A percentile compares a stretch with the other conserved stretches of the same genome.
phyloP scores from a whole-genome alignment of 371 early-diverging fungal species.

The Dichotomocladium elegans region DNA sequence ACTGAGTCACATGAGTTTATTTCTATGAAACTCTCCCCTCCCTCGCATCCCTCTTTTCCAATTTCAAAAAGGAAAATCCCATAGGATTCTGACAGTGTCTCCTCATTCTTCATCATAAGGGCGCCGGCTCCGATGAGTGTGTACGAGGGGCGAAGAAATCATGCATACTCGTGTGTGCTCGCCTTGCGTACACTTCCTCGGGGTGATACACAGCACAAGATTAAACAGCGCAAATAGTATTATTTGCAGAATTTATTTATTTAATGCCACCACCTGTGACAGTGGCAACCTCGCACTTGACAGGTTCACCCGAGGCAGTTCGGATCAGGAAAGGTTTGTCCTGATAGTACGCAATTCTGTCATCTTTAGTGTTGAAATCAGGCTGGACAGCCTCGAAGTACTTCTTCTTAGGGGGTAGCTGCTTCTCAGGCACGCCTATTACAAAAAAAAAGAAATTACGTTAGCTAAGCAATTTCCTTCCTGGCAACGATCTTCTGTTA shows the following conservation, averaged over 20 bases:
- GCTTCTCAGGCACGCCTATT: conserved; percentile 76
- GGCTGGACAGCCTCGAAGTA: conserved; percentile 96
- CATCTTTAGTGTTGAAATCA: conserved; percentile 80
- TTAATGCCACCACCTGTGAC: conserved; percentile 73
- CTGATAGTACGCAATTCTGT: conserved; percentile 68
- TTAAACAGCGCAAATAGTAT: too few relatives aligned
- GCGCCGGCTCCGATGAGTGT: too few relatives aligned
- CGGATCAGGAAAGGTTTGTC: conserved; percentile 59
- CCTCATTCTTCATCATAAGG: too few relatives aligned
- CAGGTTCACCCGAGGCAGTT: conserved; percentile 57
- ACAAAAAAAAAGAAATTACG: background rate
- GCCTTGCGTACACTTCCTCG: too few relatives aligned
- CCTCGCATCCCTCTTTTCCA: too few relatives aligned
- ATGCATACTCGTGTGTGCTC: too few relatives aligned
- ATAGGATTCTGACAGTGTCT: too few relatives aligned
- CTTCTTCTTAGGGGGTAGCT: conserved; percentile 96
- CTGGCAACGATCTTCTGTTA: background rate
- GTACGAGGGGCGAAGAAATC: too few relatives aligned
- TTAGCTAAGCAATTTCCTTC: background rate
- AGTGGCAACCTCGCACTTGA: conserved; percentile 54
- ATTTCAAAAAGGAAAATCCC: background rate
- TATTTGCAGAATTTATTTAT: too few relatives aligned
- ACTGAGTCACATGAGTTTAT: too few relatives aligned
- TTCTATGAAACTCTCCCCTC: too few relatives aligned
- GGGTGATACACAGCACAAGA: too few relatives aligned